Evolutionary conservation across 352 stramenopile genomes (phyloP), one percentile per base, ranked within the genome.

Genomic region (Phytophthora pinifolia): DNA sequence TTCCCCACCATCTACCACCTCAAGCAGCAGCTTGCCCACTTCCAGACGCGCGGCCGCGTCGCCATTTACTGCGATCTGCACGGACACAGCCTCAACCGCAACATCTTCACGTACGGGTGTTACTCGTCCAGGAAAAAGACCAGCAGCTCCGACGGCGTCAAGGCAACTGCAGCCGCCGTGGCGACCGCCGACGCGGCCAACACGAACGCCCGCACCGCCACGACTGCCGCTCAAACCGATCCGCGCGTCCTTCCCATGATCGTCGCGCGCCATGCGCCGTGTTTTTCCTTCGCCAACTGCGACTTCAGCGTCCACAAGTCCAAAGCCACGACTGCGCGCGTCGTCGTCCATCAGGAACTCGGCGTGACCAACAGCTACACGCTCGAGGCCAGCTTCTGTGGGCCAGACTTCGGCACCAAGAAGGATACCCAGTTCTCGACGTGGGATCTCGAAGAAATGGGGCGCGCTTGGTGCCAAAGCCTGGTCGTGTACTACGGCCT

Each of bases 291-390:
- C 52, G 62, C 72, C 3, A 88, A 78, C 43, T 98, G 92, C 66
- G 86, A 88, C 42, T 98, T 97, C 50, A 86, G 79, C 17, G 83
- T 98, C 0, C 81, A 94, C 51, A 96, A 96, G 60, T 90, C 84
- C 17, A 94, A 97, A 42, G 60, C 93, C 31, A 86, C 81, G 10
- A 97, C 91, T 1, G 92, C 86, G 9, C 78, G 92, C 34, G 92
- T 98, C 1, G 92, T 97, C 1, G 85, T 97, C 22, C 75, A 89
- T 63, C 76, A 92, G 39, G 90, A 97, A 42, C 65, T 96, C 0
- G 80, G 84, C 3, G 76, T 97, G 13, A 74, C 76, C 42, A 88
- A 91, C 65, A 90, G 71, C 61, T 97, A 92, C 69, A 97, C 88
- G 7, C 76, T 97, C 2, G 90, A 97, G 54, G 89, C 87, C 2